phyloP scores from a whole-genome alignment of 1,284 basidiomycete species.

The Lentinula novae-zelandiae region DNA sequence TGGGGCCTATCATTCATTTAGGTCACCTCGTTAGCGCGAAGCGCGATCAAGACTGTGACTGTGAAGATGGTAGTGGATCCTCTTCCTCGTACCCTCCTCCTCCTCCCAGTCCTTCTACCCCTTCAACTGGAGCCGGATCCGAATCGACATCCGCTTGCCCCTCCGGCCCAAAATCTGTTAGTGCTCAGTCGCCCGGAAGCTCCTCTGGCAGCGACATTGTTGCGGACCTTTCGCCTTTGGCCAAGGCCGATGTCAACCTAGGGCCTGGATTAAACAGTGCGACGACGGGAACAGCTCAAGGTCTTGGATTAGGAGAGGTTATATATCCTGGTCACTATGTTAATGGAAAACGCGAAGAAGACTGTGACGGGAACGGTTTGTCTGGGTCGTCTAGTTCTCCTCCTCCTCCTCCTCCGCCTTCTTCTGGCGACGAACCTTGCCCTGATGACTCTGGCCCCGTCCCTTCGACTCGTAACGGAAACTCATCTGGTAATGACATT shows the following conservation, averaged over 20 bases:
- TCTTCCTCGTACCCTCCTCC: neutral
- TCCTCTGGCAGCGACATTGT: no score
- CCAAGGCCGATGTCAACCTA: neutral
- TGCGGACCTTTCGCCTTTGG: neutral
- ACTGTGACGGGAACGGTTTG: neutral
- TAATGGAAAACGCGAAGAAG: neutral
- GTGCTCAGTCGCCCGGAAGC: neutral
- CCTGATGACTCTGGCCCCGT: neutral
- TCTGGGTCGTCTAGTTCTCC: neutral
- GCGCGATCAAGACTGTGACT: neutral
- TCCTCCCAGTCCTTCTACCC: neutral
- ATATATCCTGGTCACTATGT: neutral
- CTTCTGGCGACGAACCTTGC: neutral
- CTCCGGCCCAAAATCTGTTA: neutral
- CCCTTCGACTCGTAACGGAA: neutral
- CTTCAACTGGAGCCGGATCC: neutral
- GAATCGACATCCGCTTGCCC: neutral
- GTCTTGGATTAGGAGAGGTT: neutral
- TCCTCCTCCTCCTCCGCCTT: neutral
- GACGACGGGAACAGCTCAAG: neutral
- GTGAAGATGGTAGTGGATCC: neutral
- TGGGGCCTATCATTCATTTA: neutral
- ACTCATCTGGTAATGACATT: neutral
- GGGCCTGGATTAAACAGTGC: neutral
- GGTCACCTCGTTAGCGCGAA: neutral